Percentiles rank a stretch among this genome's conserved stretches.
phyloP scores from a whole-genome alignment of 805 yeast genomes.

The Teunomyces gatunensis region DNA sequence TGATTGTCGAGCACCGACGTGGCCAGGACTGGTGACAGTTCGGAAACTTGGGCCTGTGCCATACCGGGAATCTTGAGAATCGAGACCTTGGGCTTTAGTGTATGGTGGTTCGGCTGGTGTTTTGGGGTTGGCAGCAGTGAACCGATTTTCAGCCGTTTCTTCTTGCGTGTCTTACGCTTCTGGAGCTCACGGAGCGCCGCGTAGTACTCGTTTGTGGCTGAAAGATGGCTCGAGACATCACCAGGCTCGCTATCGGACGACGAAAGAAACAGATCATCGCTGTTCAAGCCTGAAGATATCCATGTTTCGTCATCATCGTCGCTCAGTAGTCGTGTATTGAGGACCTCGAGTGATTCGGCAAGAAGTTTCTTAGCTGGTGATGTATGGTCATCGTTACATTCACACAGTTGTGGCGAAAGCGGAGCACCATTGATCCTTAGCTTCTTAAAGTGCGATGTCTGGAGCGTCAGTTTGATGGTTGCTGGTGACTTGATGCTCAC shows the following conservation, averaged over 20 bases:
- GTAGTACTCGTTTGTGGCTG: slow-evolving; percentile 21
- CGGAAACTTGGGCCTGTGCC: not conserved
- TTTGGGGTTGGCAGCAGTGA: slow-evolving; percentile 37
- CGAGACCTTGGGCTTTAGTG: slow-evolving; percentile 39
- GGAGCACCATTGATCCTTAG: slow-evolving; percentile 40
- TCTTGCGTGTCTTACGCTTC: slow-evolving; percentile 8
- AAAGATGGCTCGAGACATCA: slow-evolving; percentile 3
- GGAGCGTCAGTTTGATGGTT: slow-evolving; percentile 35
- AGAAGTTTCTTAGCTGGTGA: slow-evolving; percentile 10
- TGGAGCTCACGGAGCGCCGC: slow-evolving; percentile 9
- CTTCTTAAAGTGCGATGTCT: slow-evolving; percentile 40
- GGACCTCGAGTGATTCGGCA: slow-evolving; percentile 8
- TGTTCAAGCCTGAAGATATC: slow-evolving; percentile 25
- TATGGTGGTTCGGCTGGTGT: slow-evolving; percentile 42
- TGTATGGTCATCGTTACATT: slow-evolving; percentile 4
- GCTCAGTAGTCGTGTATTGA: slow-evolving; percentile 13
- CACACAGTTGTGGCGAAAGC: not conserved
- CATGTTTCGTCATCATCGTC: slow-evolving; percentile 17
- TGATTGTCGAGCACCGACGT: not conserved
- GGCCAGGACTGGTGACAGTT: not conserved
- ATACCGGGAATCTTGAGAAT: slow-evolving; percentile 27
- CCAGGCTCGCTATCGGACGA: slow-evolving; percentile 7
- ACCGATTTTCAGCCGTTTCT: slow-evolving; percentile 9
- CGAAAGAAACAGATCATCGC: slow-evolving; percentile 9
- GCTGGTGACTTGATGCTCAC: slow-evolving; percentile 32